Base-by-base conservation (phyloP, 192 early-diverging fungal species). In the Podila epigama region DNA sequence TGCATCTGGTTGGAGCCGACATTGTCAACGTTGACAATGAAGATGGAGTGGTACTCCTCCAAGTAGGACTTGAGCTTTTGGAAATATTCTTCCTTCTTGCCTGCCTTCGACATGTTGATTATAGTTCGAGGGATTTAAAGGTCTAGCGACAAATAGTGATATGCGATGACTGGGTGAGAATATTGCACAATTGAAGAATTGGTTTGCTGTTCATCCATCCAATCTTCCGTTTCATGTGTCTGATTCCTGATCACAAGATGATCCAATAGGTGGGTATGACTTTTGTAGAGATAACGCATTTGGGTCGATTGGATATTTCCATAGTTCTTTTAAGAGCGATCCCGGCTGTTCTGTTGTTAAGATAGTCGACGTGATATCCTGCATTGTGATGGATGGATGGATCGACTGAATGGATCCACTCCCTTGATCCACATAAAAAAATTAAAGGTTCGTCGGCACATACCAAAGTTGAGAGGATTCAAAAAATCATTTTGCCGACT, bases 1-100 rank as follows among this genome's bases (percentile, higher is more conserved):
- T 99, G 98, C 96, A 99, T 98, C 88, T 99, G 98, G 93, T 98
- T 98, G 81, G 94, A 96, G 80, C 96, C 95, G 88, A 99, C 98
- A 92, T 99, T 99, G 92, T 99, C 98, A 60, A 99, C 98, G 79
- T 96, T 96, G 87, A 98, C 96, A 86, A 99, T 89, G 91, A 99
- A 99, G 83, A 99, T 95, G 87, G 96, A 96, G 82, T 88, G 82
- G 94, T 94, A 95, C 80, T 94, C 90, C 67, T 92, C 90, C 79
- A 99, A 88, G 79, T 93, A 89, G 55, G 65, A 60, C 84, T 93
- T 91, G 79, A 99, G 93, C 90, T 96, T 96, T 56, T 83, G 75
- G 85, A 97, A 97, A 88, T 98, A 99, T 79, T 90, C 91, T 86
- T 90, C 93, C 86, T 99, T 99, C 86, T 97, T 97, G 91, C 94